Percentiles rank a stretch among this genome's conserved stretches.
These are phyloP conservation scores for Serendipita indica DNA, from an alignment of 768 basidiomycete species.

Conservation along the genomic window DNA sequence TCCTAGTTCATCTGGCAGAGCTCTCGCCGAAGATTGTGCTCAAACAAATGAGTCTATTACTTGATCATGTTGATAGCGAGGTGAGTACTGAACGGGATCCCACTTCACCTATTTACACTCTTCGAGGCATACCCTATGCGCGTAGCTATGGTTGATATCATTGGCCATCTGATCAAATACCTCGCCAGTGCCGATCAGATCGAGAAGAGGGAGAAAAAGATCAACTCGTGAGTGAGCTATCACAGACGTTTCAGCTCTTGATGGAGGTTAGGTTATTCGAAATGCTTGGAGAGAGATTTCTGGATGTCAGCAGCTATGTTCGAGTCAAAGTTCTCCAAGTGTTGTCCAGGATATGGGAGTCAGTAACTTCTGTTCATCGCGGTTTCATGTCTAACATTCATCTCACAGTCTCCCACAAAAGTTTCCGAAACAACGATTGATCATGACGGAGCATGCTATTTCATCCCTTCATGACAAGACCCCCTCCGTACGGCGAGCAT, in stretches of 20 bases:
- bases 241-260: slow-evolving; percentile 20
- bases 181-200: slow-evolving; percentile 43
- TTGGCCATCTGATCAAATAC: slow-evolving; percentile 73
- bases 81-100: slow-evolving; percentile 27
- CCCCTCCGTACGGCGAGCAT: slow-evolving; percentile 71
- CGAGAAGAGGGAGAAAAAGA: slow-evolving; percentile 29
- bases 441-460: slow-evolving; percentile 61
- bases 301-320: slow-evolving; percentile 83
- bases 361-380: slow-evolving; percentile 18
- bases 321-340: slow-evolving; percentile 75
- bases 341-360: slow-evolving; percentile 61
- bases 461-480: slow-evolving; percentile 80
- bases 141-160: slow-evolving; percentile 81
- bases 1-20: slow-evolving; percentile 70
- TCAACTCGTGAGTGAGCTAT: slow-evolving; percentile 50
- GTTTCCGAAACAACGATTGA: slow-evolving; percentile 74
- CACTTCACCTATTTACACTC: not conserved
- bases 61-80: slow-evolving; percentile 83
- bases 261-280: slow-evolving; percentile 46
- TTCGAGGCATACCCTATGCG: slow-evolving; percentile 88
- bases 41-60: slow-evolving; percentile 78
- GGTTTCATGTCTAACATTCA: not conserved
- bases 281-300: slow-evolving; percentile 68
- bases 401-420: slow-evolving; percentile 39
- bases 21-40: slow-evolving; percentile 62